Evolutionary conservation across 2,329 filamentous ascomycete genomes (phyloP), one percentile per base, ranked within the genome.

Genomic region (Fusarium coicis): DNA sequence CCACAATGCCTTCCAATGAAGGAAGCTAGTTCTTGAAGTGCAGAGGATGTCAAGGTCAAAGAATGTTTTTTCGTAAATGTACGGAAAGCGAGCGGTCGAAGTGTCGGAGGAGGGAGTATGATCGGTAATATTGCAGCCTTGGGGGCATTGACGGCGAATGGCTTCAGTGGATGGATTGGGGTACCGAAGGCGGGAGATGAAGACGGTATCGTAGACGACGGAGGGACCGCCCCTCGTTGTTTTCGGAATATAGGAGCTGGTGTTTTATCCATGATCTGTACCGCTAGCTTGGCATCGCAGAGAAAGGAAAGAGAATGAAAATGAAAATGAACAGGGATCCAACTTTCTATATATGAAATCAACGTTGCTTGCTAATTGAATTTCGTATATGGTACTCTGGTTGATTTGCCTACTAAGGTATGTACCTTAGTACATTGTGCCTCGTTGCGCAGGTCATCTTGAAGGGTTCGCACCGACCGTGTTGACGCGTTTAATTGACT

Each of bases 61-160:
- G 96, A 97, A 83, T 99, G 94, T 80, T 98, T 99, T 83, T 98
- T 98, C 4, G 96, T 99, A 75, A 99, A 97, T 0, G 94, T 97
- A 52, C 96, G 91, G 79, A 99, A 98, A 14, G 96, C 97, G 26
- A 98, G 87, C 5, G 96, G 96, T 70, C 97, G 89, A 44, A 99
- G 85, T 1, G 93, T 97, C 15, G 94, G 90, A 1, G 95, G 93
- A 7, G 96, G 95, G 9, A 99, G 91, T 40, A 97, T 87, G 64
- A 99, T 96, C 8, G 96, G 95, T 4, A 99, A 87, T 53, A 98
- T 93, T 11, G 91, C 87, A 18, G 91, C 87, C 74, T 89, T 87
- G 46, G 86, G 83, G 4, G 85, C 83, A 32, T 86, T 84, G 70
- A 87, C 82, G 39, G 84, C 84, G 79, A 91, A 91, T 21, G 92